Percentiles rank a stretch among this genome's conserved stretches.
These are phyloP conservation scores for Dalbergia cochinchinensis DNA, from an alignment of 306 rosid genomes.

Conservation along the genomic window DNA sequence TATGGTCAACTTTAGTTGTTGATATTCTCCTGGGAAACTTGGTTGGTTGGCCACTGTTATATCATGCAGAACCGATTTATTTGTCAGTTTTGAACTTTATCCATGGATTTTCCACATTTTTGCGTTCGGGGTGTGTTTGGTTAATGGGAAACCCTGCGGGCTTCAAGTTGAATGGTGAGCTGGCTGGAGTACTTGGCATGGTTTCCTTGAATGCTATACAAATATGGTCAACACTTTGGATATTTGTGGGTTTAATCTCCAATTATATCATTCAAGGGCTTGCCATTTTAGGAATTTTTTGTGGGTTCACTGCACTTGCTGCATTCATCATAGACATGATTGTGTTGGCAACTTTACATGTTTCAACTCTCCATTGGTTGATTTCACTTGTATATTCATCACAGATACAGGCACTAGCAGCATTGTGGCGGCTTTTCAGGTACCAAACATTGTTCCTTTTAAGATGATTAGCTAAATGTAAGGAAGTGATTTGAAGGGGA, in stretches of 20 bases:
- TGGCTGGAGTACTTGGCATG: constrained; percentile 87
- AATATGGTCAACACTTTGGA: constrained; percentile 94
- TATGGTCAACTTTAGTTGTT: constrained; percentile 84
- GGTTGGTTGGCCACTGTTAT: constrained; percentile 76
- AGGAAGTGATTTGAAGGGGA: constrained; percentile 37
- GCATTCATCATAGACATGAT: constrained; percentile 79
- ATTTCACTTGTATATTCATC: constrained; percentile 86
- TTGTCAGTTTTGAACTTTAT: constrained; percentile 63
- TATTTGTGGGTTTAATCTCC: constrained; percentile 66
- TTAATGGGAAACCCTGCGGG: constrained; percentile 98
- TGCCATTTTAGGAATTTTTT: constrained; percentile 79
- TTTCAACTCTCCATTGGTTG: constrained; percentile 86
- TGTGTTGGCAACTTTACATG: constrained; percentile 69
- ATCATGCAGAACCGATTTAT: constrained; percentile 64
- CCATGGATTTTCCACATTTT: constrained; percentile 69
- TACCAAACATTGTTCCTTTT: constrained; percentile 44
- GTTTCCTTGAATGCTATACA: constrained; percentile 87
- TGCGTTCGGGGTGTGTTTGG: constrained; percentile 97
- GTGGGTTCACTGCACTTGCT: constrained; percentile 81
- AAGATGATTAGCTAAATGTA: constrained; percentile 32
- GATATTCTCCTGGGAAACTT: constrained; percentile 84
- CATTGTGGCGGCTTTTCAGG: constrained; percentile 99
- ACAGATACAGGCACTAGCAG: constrained; percentile 85
- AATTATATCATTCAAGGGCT: constrained; percentile 69
- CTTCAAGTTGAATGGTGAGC: constrained; percentile 89